Conservation (phyloP, 2,329 filamentous ascomycete species). For the Fusarium nodosum region DNA sequence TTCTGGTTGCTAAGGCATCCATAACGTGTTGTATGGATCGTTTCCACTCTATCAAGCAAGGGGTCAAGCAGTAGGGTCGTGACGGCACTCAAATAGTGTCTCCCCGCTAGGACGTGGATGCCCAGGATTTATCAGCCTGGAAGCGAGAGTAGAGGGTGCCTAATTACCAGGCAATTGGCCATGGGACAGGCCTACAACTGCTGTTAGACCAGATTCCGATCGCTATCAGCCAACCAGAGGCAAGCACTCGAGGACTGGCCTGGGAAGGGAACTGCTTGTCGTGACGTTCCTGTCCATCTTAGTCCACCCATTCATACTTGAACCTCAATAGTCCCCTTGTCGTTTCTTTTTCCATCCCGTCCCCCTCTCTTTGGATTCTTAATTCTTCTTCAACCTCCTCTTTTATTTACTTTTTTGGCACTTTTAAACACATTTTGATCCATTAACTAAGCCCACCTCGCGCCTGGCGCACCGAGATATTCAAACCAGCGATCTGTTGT, state of each 20-base stretch:
- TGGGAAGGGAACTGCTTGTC: conserved; percentile 13
- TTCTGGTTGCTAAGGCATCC: conserved; percentile 49
- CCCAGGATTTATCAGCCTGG: conserved; percentile 33
- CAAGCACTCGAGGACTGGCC: conserved; percentile 6
- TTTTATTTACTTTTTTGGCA: conserved; percentile 23
- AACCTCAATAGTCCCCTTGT: conserved; percentile 37
- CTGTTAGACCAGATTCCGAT: conserved; percentile 23
- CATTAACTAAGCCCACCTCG: background rate
- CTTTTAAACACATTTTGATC: conserved; percentile 12
- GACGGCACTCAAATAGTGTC: conserved; percentile 32
- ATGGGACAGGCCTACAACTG: conserved; percentile 12
- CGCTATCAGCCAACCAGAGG: conserved; percentile 34
- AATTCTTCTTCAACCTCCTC: conserved; percentile 22
- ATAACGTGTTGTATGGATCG: conserved; percentile 10
- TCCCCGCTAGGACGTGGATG: conserved; percentile 26
- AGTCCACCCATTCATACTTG: conserved; percentile 12
- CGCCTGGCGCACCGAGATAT: conserved; percentile 27
- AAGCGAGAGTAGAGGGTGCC: conserved; percentile 29
- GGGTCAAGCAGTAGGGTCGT: conserved; percentile 29
- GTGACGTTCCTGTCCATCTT: conserved; percentile 37
- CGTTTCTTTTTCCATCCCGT: conserved; percentile 40
- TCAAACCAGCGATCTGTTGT: conserved; percentile 16
- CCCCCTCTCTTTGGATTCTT: conserved; percentile 34
- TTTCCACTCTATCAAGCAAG: conserved; percentile 35
- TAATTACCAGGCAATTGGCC: conserved; percentile 20